Evolutionary conservation across 176 grass and related monocot genomes (phyloP).

Genomic region (Bothriochloa decipiens): DNA sequence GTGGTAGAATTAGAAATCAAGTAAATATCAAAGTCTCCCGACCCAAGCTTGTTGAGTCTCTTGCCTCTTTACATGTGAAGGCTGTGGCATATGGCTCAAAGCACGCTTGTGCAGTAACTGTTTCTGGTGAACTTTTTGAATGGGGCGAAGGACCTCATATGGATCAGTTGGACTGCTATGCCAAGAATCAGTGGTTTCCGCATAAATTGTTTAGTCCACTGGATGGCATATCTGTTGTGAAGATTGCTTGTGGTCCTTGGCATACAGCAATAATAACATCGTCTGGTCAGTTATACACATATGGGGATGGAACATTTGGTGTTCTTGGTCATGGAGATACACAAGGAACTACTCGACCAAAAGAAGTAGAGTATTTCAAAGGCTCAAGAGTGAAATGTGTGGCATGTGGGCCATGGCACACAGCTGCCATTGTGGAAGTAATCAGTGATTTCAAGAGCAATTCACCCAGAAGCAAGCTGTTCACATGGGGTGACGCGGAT

Average conservation of each 20-base stretch:
- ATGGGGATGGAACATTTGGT: conserved; percentile 91
- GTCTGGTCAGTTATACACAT: conserved; percentile 81
- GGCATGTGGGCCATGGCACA: conserved; percentile 94
- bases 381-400: conserved; percentile 72
- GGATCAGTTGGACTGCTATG: conserved; percentile 40
- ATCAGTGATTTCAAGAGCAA: conserved; percentile 58
- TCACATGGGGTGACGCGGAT: conserved; percentile 94
- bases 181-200: conserved; percentile 73
- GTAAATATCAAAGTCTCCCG: conserved; percentile 49
- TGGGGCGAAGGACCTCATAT: conserved; percentile 70
- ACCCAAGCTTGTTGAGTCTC: conserved; percentile 64
- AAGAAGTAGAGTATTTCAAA: conserved; percentile 84
- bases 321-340: conserved; percentile 89
- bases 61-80: conserved; percentile 71
- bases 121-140: conserved; percentile 80
- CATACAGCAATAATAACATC: conserved; percentile 87
- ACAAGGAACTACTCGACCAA: conserved; percentile 66
- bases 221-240: conserved; percentile 69
- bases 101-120: conserved; percentile 71
- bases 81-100: conserved; percentile 81
- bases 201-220: conserved; percentile 61
- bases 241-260: conserved; percentile 89
- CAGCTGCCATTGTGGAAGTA: conserved; percentile 83
- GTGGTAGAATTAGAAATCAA: conserved; percentile 55
- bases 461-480: conserved; percentile 71